Base-by-base conservation (phyloP, 2,329 filamentous ascomycete species). In the Pseudogymnoascus sp. region DNA sequence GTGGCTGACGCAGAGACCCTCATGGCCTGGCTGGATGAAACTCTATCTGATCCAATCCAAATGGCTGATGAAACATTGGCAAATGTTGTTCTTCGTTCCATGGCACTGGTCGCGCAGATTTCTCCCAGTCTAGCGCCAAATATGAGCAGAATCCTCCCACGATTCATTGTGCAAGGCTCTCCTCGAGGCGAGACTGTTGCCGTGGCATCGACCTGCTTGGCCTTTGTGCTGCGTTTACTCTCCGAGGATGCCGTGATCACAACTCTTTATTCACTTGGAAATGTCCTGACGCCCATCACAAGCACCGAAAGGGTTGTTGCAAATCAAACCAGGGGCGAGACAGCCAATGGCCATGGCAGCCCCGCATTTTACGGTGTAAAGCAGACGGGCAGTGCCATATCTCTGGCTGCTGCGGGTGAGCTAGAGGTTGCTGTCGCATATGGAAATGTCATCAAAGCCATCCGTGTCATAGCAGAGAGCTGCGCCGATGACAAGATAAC, bases 161-260 rank as follows among this genome's bases (percentile, higher is more conserved):
- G 90, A 45, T 92, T 96, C 69, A 90, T 99, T 65, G 91, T 97
- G 0, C 92, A 96, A 73, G 88, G 90, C 63, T 85, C 87, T 19
- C 86, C 90, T 37, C 85, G 85, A 64, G 83, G 85, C 14, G 79
- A 84, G 28, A 90, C 87, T 11, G 87, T 95, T 48, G 82, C 81
- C 1, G 83, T 93, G 36, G 93, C 93, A 28, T 92, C 93, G n/a
- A 86, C 87, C 68, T 95, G 90, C 70, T 80, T 99, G 36, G 92
- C 93, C 1, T 89, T 88, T 68, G 86, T 96, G 16, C 79, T 99
- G 63, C 88, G 88, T 69, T 82, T 89, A 71, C 82, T 98, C 11
- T 96, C 95, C 1, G 90, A 96, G 70, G 95, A 99, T 78, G 89
- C 92, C 37, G 85, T 96, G 37, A 98, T 99, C 69, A 96, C 93